Evolutionary conservation across 805 yeast species (phyloP).

Genomic region (Lipomyces spencermartinsiae): DNA sequence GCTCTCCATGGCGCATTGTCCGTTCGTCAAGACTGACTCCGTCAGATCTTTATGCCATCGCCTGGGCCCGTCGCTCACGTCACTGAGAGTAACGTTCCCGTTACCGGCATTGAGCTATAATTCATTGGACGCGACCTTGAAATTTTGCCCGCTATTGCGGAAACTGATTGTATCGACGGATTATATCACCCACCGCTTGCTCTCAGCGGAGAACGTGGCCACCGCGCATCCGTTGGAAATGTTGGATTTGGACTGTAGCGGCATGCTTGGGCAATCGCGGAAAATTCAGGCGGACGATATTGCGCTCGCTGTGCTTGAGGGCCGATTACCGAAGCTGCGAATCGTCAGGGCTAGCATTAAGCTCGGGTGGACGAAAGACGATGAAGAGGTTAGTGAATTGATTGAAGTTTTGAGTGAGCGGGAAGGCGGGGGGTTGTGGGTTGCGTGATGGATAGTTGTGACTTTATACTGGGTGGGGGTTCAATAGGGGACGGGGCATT

Average conservation of each 20-base stretch:
- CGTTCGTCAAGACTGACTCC: slow-evolving; percentile 69
- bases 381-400: slow-evolving; percentile 66
- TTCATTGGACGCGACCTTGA: slow-evolving; percentile 74
- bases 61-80: slow-evolving; percentile 69
- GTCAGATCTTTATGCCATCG: slow-evolving; percentile 64
- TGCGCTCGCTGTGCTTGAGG: slow-evolving; percentile 81
- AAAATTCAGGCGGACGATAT: slow-evolving; percentile 89
- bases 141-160: slow-evolving; percentile 74
- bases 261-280: slow-evolving; percentile 78
- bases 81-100: slow-evolving; percentile 79
- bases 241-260: slow-evolving; percentile 80
- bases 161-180: slow-evolving; percentile 78
- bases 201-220: slow-evolving; percentile 48
- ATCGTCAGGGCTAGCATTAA: slow-evolving; percentile 72
- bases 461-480: slow-evolving; percentile 56
- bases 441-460: slow-evolving; percentile 43
- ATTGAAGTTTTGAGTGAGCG: slow-evolving; percentile 74
- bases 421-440: slow-evolving; percentile 73
- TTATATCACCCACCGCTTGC: slow-evolving; percentile 61
- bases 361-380: slow-evolving; percentile 75
- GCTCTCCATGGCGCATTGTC: slow-evolving; percentile 87
- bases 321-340: slow-evolving; percentile 70
- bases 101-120: slow-evolving; percentile 77
- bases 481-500: slow-evolving; percentile 47
- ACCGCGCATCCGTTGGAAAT: slow-evolving; percentile 60